Evolutionary conservation across 2,329 filamentous ascomycete species (phyloP).

Genomic region (Calonectria leucothoes): DNA sequence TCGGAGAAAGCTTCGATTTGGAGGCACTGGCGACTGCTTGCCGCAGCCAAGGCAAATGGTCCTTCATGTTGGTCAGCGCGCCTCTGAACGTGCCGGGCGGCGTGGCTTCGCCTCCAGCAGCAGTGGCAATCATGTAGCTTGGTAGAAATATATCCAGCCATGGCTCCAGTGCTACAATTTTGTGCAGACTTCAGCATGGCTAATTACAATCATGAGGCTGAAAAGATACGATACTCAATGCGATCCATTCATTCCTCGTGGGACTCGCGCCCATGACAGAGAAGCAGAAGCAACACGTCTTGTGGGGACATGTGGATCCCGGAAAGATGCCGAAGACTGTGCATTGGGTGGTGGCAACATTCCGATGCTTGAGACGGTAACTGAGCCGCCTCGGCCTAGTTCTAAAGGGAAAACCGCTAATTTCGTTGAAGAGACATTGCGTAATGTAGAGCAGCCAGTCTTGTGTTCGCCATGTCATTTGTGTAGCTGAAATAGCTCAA

Average conservation of each 20-base stretch:
- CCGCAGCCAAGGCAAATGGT: not conserved
- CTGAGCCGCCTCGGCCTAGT: not conserved
- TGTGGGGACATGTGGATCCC: not conserved
- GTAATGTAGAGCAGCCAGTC: not conserved
- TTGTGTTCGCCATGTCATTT: too few species aligned
- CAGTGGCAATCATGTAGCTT: not conserved
- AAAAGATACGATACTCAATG: too few species aligned
- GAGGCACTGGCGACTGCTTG: not conserved
- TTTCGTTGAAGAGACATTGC: not conserved
- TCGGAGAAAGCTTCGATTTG: not conserved
- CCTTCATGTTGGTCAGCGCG: not conserved
- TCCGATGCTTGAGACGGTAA: not conserved
- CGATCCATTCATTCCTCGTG: too few species aligned
- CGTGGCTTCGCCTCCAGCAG: not conserved
- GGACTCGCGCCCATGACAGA: too few species aligned
- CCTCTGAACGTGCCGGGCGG: not conserved
- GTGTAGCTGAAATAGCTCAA: too few species aligned
- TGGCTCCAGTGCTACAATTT: too few species aligned
- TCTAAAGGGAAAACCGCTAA: not conserved
- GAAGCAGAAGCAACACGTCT: too few species aligned
- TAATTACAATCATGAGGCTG: too few species aligned
- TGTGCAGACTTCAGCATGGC: too few species aligned
- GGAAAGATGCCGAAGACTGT: not conserved
- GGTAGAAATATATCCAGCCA: not conserved
- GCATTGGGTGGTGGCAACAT: not conserved